Evolutionary conservation across 495 filamentous ascomycete species (phyloP).

Genomic region (Penicillium lividum): DNA sequence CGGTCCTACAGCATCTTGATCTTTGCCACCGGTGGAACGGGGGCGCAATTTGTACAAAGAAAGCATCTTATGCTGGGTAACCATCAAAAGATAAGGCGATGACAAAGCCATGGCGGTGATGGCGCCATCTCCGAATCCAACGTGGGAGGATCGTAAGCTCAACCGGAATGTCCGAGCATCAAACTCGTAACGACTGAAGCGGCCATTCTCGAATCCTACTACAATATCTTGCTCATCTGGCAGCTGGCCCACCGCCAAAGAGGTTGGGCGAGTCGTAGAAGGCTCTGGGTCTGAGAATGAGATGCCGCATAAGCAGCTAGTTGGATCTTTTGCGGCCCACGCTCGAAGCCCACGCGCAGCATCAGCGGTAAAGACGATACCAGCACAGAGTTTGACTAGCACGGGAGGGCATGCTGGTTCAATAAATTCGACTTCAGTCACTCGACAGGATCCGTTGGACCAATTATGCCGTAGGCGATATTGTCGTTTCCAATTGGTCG

Average conservation of each 20-base stretch:
- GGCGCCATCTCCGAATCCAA: slow-evolving; percentile 56
- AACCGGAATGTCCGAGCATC: slow-evolving; percentile 45
- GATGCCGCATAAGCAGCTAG: slow-evolving; percentile 33
- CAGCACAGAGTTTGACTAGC: slow-evolving; percentile 71
- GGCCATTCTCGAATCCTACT: slow-evolving; percentile 77
- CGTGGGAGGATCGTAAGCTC: slow-evolving; percentile 52
- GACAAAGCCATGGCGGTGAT: slow-evolving; percentile 76
- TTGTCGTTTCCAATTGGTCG: slow-evolving; percentile 83
- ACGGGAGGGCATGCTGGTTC: slow-evolving; percentile 56
- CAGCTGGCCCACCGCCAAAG: slow-evolving; percentile 59
- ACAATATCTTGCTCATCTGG: slow-evolving; percentile 45
- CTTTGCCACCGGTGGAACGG: not conserved
- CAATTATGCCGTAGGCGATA: slow-evolving; percentile 93
- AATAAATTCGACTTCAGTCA: slow-evolving; percentile 73
- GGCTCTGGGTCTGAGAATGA: slow-evolving; percentile 14
- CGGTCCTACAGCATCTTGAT: slow-evolving; percentile 36
- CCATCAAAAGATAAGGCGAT: slow-evolving; percentile 75
- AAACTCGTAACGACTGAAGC: slow-evolving; percentile 69
- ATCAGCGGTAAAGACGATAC: slow-evolving; percentile 79
- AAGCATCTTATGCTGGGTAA: slow-evolving; percentile 68
- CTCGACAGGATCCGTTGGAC: slow-evolving; percentile 77
- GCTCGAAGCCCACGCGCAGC: slow-evolving; percentile 65
- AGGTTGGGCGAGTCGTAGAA: slow-evolving; percentile 53
- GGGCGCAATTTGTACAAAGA: slow-evolving; percentile 68
- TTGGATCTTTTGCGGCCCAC: slow-evolving; percentile 68